Base-by-base conservation (phyloP, 306 rosid genomes). In the Fragaria iinumae region DNA sequence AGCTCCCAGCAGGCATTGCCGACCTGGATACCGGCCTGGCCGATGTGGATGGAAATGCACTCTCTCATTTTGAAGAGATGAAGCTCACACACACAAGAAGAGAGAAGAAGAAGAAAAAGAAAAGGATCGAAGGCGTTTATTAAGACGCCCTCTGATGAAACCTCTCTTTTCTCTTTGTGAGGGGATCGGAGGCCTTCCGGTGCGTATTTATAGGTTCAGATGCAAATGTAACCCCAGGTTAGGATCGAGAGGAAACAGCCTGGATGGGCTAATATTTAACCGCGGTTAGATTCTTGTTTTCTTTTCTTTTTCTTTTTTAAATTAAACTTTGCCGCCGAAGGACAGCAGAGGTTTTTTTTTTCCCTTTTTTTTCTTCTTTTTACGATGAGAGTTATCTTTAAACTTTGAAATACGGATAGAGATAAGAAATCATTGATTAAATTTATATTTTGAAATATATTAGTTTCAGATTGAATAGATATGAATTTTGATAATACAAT, bases 1-100 rank as follows among this genome's bases (percentile, higher is more conserved):
- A 93, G 96, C 83, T 93, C 98, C 98, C 98, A 93, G 88, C 98
- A 93, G 17, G 98, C 90, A 85, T 93, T 93, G 83, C 98, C 98
- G 76, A 93, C 96, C 93, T 93, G 98, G 27, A 93, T 93, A 69
- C 98, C 98, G 69, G 98, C 96, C 91, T 93, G 98, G 60, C 98
- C 98, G 77, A 93, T 93, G 90, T 93, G 98, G 74, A 93, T 72
- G 27, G 98, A 93, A 64, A 93, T 93, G 90, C 98, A 91, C 88
- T 93, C 98, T 73, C 98, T 93, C 98, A 91, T 93, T 43, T 77
- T 91, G 62, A 52, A 56, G 38, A 50, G 67, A 71, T n/a, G 32
- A 10, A 73, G 9, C 8, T 34, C 8, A 18, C 38, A 45, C 16
- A 21, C 13, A 9, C 34, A 0, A n/a, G 1, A 4, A 60, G 8